Base-by-base conservation (phyloP, 1,284 basidiomycete genomes). In the Sparassis latifolia region DNA sequence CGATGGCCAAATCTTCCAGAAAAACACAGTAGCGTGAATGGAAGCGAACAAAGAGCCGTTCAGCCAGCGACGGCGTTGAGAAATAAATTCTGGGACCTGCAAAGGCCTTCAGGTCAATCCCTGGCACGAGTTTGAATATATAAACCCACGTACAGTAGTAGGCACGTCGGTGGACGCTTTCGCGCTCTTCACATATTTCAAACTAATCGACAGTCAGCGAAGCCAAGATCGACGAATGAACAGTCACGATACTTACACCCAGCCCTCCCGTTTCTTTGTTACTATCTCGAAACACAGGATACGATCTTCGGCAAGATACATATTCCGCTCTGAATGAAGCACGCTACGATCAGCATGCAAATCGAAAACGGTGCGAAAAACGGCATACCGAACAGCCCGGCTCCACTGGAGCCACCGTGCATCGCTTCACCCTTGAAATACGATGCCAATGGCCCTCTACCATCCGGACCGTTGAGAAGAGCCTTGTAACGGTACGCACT, bases 231-330 rank as follows among this genome's bases (percentile, higher is more conserved):
- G 20, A 20, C 20, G 20, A 20, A 20, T 20, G 20, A 20, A 20
- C 20, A 20, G 35, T n/a, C 7, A 38, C 27, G 52, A 41, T 20
- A 76, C 86, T 60, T 72, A 89, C 85, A 80, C 76, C 88, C 87
- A 90, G 42, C 80, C 84, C 65, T 89, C 86, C 30, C 72, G 72
- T 65, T 89, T 89, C 77, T 97, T 98, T 3, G 94, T 95, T 46
- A 97, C 92, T 47, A 99, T 91, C 70, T 98, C 96, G 69, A 97
- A 99, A 69, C 95, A 98, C 42, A 97, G 73, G 56, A 98, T 97
- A 62, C 96, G 90, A 73, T 97, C 94, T 64, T 89, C 90, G 28
- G 91, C 91, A 54, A 92, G 80, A 66, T 92, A 92, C 88, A 92
- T 93, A 73, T 94, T 94, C 37, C 89, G 78, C 66, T 92, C 81